These are phyloP conservation scores for Metschnikowia koreensis DNA, from an alignment of 805 yeast genomes.

Conservation along the genomic window DNA sequence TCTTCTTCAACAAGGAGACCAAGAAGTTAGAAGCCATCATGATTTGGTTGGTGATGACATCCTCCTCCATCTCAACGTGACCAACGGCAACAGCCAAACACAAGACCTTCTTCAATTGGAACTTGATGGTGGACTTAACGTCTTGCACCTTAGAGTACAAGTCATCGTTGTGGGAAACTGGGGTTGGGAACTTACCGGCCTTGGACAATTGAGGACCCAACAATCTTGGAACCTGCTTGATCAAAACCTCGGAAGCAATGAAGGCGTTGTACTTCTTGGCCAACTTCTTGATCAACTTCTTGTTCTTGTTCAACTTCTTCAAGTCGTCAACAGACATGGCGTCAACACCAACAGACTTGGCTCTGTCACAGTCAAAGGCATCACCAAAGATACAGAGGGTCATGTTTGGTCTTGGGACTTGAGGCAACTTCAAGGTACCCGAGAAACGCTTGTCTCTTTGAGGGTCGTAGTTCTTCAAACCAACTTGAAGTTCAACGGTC, in stretches of 20 bases:
- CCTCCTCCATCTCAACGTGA: slow-evolving; percentile 99
- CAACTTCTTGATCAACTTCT: slow-evolving; percentile 98
- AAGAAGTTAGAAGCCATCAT: slow-evolving; percentile 98
- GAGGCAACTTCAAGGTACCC: slow-evolving; percentile 97
- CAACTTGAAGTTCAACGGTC: slow-evolving; percentile 99
- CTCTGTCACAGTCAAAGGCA: slow-evolving; percentile 99
- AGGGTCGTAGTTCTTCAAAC: slow-evolving; percentile 99
- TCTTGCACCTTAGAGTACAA: slow-evolving; percentile 93
- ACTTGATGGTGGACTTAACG: slow-evolving; percentile 99
- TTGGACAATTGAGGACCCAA: slow-evolving; percentile 99
- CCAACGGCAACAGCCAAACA: slow-evolving; percentile 99
- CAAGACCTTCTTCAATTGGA: slow-evolving; percentile 99
- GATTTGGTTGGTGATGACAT: slow-evolving; percentile 92
- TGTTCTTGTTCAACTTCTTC: slow-evolving; percentile 99
- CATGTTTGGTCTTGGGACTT: slow-evolving; percentile 99
- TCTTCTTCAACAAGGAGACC: slow-evolving; percentile 98
- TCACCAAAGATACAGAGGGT: slow-evolving; percentile 99
- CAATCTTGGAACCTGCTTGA: slow-evolving; percentile 99
- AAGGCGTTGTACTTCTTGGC: slow-evolving; percentile 99
- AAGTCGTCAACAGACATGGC: slow-evolving; percentile 99
- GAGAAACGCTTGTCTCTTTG: slow-evolving; percentile 99
- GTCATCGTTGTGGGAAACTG: slow-evolving; percentile 99
- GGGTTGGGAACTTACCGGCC: slow-evolving; percentile 99
- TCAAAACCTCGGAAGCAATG: slow-evolving; percentile 98
- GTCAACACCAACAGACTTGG: slow-evolving; percentile 98